These are phyloP conservation scores for Aspergillus sp. DNA, from an alignment of 2,329 filamentous ascomycete genomes.

Conservation along the genomic window DNA sequence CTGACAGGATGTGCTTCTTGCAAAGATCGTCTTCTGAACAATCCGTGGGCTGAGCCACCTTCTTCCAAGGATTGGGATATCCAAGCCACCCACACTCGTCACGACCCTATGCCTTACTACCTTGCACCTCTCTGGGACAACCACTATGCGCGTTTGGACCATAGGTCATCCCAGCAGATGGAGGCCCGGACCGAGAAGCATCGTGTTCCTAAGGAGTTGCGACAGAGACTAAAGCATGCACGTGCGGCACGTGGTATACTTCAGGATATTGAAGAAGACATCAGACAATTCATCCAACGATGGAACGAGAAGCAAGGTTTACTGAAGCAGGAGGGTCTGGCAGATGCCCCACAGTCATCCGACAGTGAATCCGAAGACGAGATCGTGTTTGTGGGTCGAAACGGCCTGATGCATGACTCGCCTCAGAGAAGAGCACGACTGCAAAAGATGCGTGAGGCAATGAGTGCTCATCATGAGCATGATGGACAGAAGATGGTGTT, in stretches of 20 bases:
- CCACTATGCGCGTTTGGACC: conserved; percentile 47
- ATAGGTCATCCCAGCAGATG: conserved; percentile 39
- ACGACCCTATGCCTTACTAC: conserved; percentile 77
- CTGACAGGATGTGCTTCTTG: conserved; percentile 24
- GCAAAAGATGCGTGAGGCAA: conserved; percentile 46
- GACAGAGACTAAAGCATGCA: conserved; percentile 75
- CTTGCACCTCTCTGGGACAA: conserved; percentile 83
- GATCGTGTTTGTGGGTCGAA: conserved; percentile 82
- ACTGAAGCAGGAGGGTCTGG: conserved; percentile 48
- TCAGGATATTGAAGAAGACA: conserved; percentile 80
- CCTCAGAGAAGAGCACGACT: conserved; percentile 55
- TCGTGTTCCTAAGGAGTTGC: conserved; percentile 75
- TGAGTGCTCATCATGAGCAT: conserved; percentile 38
- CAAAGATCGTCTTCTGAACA: conserved; percentile 78
- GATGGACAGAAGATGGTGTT: conserved; percentile 73
- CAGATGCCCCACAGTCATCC: conserved; percentile 43
- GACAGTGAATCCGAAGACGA: conserved; percentile 71
- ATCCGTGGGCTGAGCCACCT: conserved; percentile 83
- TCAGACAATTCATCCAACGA: conserved; percentile 70
- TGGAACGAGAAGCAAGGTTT: conserved; percentile 58
- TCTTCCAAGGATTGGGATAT: conserved; percentile 80
- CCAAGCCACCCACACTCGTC: conserved; percentile 75
- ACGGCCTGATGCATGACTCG: conserved; percentile 64
- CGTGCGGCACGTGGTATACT: conserved; percentile 78
- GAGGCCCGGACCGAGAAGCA: conserved; percentile 34